These are phyloP conservation scores for Macrolepiota fuliginosa DNA, from an alignment of 768 basidiomycete genomes.

Conservation along the genomic window DNA sequence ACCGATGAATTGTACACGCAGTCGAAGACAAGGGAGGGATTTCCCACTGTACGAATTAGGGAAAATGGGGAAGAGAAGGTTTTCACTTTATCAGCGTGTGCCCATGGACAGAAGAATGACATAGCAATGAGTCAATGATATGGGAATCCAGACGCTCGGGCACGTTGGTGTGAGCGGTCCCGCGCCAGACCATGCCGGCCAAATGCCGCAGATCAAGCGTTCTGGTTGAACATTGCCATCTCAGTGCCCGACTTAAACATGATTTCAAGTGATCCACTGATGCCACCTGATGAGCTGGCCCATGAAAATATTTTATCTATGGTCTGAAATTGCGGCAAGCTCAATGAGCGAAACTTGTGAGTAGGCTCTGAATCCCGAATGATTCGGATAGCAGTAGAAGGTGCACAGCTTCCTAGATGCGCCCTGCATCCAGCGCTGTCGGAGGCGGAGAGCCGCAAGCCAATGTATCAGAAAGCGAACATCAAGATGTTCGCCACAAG, in stretches of 20 bases:
- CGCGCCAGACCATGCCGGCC: not conserved
- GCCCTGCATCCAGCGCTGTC: too few species aligned
- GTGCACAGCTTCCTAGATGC: too few species aligned
- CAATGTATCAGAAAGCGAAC: too few species aligned
- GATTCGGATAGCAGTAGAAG: too few species aligned
- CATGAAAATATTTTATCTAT: too few species aligned
- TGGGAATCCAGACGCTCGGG: not conserved
- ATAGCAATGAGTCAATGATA: not conserved
- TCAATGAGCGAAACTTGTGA: too few species aligned
- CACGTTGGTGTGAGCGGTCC: not conserved
- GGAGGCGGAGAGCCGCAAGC: too few species aligned
- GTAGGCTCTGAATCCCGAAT: too few species aligned
- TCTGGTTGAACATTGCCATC: not conserved
- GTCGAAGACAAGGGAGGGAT: constrained; percentile 69
- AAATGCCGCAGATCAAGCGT: not conserved
- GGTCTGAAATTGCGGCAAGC: too few species aligned
- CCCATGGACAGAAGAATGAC: not conserved
- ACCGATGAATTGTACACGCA: constrained; percentile 61
- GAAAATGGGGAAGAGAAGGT: not conserved
- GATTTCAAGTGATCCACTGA: not conserved
- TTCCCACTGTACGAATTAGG: constrained; percentile 50
- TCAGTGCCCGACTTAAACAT: not conserved
- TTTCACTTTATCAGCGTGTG: not conserved
- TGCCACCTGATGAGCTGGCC: not conserved
- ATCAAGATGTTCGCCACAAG: too few species aligned